Percentiles rank a stretch among this genome's conserved stretches.
Evolutionary conservation across 768 basidiomycete species (phyloP).

Genomic region (Termitomyces sp.): DNA sequence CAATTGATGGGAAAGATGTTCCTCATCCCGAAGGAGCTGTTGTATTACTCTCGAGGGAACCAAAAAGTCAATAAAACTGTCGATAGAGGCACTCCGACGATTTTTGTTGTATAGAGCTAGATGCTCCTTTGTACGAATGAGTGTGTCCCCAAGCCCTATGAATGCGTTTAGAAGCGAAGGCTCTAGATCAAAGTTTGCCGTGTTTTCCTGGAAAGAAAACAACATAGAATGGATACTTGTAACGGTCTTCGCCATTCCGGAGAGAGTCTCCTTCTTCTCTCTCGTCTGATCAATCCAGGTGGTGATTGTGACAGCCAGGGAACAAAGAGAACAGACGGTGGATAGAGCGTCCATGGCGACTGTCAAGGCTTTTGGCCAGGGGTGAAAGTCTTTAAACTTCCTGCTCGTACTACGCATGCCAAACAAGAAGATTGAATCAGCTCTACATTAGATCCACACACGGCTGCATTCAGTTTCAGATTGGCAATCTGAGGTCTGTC

Average conservation of each 20-base stretch:
- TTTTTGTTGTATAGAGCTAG: not conserved
- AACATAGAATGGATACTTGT: conserved; percentile 9
- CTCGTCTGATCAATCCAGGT: conserved; percentile 14
- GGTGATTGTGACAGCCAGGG: conserved; percentile 8
- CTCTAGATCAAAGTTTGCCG: conserved; percentile 7
- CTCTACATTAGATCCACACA: too few relatives aligned
- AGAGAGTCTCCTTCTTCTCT: conserved; percentile 12
- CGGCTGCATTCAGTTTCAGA: not conserved
- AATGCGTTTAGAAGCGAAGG: conserved; percentile 12
- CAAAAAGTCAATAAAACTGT: conserved; percentile 4
- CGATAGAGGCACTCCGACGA: conserved; percentile 3
- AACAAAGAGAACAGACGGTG: conserved; percentile 11
- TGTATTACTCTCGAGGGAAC: conserved; percentile 9
- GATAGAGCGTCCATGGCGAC: conserved; percentile 10
- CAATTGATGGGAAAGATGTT: conserved; percentile 13
- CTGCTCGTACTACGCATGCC: not conserved
- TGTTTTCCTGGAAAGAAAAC: conserved; percentile 6
- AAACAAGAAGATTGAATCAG: not conserved
- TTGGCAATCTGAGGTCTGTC: not conserved
- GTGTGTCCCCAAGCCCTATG: conserved; percentile 13
- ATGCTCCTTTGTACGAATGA: conserved; percentile 13
- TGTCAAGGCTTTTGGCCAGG: not conserved
- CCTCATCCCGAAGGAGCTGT: conserved; percentile 11
- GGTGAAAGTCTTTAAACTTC: not conserved
- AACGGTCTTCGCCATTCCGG: conserved; percentile 8